These are phyloP conservation scores for Theileria sp. DNA, from an alignment of 169 alveolate species.

Conservation along the genomic window DNA sequence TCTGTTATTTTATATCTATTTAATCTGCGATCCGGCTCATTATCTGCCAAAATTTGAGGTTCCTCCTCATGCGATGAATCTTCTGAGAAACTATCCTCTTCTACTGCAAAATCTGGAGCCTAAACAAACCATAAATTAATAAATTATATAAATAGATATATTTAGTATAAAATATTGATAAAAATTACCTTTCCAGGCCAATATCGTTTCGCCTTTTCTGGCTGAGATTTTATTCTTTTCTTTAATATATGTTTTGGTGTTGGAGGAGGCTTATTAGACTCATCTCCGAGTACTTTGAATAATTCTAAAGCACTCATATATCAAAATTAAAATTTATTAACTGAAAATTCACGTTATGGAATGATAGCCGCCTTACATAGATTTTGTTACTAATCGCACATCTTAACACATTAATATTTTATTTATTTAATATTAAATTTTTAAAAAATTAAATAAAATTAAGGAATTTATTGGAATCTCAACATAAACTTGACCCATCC, in stretches of 20 bases:
- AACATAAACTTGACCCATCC: not conserved
- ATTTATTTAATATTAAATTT: not conserved
- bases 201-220: slow-evolving; percentile 33
- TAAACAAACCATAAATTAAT: not conserved
- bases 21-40: slow-evolving; percentile 57
- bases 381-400: not conserved
- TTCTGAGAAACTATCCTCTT: slow-evolving; percentile 13
- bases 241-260: slow-evolving; percentile 49
- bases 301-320: slow-evolving; percentile 59
- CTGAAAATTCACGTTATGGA: not conserved
- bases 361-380: not conserved
- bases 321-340: not conserved
- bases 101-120: slow-evolving; percentile 39
- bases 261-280: slow-evolving; percentile 48
- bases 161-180: not conserved
- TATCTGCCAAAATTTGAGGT: slow-evolving; percentile 14
- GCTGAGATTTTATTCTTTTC: slow-evolving; percentile 38
- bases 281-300: slow-evolving; percentile 60
- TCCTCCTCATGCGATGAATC: slow-evolving; percentile 13
- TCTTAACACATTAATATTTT: slow-evolving; percentile 4
- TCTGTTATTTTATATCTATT: slow-evolving; percentile 17
- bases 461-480: not conserved
- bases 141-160: not conserved
- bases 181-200: slow-evolving; percentile 71
- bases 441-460: not conserved